Base-by-base conservation (phyloP, 306 rosid genomes). In the Cicer yamashitae region DNA sequence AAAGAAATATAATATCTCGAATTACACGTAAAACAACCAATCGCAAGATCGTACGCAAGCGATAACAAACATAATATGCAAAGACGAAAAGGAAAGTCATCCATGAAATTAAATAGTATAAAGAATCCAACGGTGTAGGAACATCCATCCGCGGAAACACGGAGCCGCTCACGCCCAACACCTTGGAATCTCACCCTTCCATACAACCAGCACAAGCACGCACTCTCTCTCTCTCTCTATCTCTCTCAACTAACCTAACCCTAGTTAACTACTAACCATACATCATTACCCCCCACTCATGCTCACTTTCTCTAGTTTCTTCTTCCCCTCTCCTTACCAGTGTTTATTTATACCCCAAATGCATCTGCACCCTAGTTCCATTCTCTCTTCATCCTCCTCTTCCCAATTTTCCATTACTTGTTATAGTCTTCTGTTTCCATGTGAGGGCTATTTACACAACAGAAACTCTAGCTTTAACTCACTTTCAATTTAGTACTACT, bases 131-230 rank as follows among this genome's bases (percentile, higher is more conserved):
- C 97, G 98, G 98, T 73, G 83, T 82, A 89, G 93, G 88, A 86
- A 86, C 89, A 82, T 82, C 86, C 91, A 84, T 87, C 85, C 91
- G 98, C 97, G 98, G 97, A 94, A 88, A 91, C 97, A 87, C 96
- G 98, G 96, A 94, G 96, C 98, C 98, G 98, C 93, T 90, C 81
- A 63, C 83, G 83, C 98, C 97, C 86, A 84, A 81, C 46, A 66
- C 89, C 82, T 94, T 88, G 98, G 97, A 94, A 90, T 91, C 91
- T 85, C 88, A 67, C 86, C 79, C 86, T 57, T 61, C 81, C 67
- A 56, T 62, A 79, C 84, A 70, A 53, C 6, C 75, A 66, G 18
- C 18, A 40, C 43, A n/a, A 76, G 11, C 51, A 9, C 63, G 1
- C 64, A 14, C 71, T 1, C 62, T 18, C 77, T 22, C 69, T 7